These are phyloP conservation scores for Clathrus columnatus DNA, from an alignment of 768 basidiomycete species.

Conservation along the genomic window DNA sequence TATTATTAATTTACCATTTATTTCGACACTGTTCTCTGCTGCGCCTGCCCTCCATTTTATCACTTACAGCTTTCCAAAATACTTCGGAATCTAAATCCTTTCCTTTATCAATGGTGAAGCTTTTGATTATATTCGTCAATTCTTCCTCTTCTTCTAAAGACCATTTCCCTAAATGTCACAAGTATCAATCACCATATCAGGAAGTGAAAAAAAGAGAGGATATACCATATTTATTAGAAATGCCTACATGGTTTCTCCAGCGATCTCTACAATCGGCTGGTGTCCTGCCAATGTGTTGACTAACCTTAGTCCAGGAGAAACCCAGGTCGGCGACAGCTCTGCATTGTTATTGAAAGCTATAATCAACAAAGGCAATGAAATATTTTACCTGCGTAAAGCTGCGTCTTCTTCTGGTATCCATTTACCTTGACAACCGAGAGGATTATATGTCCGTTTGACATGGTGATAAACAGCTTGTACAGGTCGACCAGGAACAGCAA, in stretches of 20 bases:
- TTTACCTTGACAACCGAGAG: conserved; percentile 56
- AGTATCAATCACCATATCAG: conserved; percentile 1
- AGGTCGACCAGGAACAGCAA: conserved; percentile 64
- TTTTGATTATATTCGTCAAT: conserved; percentile 63
- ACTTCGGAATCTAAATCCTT: conserved; percentile 69
- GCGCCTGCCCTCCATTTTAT: conserved; percentile 66
- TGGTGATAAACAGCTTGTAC: conserved; percentile 82
- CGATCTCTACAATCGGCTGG: conserved; percentile 78
- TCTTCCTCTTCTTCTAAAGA: conserved; percentile 71
- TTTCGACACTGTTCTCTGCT: conserved; percentile 80
- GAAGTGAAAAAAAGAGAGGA: background rate
- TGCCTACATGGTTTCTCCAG: conserved; percentile 71
- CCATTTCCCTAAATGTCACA: conserved; percentile 46
- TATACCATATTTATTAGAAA: background rate
- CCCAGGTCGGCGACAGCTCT: conserved; percentile 67
- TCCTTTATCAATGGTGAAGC: conserved; percentile 66
- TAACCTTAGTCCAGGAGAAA: conserved; percentile 76
- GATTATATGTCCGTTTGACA: conserved; percentile 61
- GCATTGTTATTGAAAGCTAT: conserved; percentile 7
- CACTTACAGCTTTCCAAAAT: conserved; percentile 73
- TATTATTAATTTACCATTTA: conserved; percentile 52
- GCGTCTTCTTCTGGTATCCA: conserved; percentile 62
- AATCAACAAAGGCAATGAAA: background rate
- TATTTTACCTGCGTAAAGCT: background rate
- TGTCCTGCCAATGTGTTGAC: conserved; percentile 60